Evolutionary conservation across 2,329 filamentous ascomycete genomes (phyloP), one percentile per base, ranked within the genome.

Genomic region (Exophiala phaeomuriformis): DNA sequence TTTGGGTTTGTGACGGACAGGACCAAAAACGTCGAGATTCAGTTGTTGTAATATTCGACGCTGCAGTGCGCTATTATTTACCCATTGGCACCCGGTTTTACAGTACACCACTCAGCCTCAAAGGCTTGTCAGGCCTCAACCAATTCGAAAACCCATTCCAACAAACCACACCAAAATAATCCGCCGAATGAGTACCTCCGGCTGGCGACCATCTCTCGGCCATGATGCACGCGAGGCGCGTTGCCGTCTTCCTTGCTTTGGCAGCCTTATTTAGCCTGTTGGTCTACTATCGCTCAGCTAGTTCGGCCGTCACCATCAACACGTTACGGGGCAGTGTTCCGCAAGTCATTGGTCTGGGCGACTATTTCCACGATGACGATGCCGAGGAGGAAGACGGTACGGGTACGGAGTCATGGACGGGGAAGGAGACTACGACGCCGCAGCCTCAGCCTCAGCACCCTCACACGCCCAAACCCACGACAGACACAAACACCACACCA

Each of bases 341-440:
- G 10, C 69, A 71, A 59, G 62, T 62, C 29, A 59, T 72, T 32
- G 69, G 69, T n/a, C 56, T 72, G 32, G 69, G 69, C 5, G 69
- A 72, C 5, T 61, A 51, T 40, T 54, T 58, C 37, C 43, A 19
- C 19, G 19, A 55, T 33, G 45, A n/a, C n/a, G n/a, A 55, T 33
- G 10, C 42, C 12, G 45, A 51, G 9, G 40, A 52, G 5, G n/a
- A 53, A 29, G 30, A 51, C 35, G 44, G 19, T 19, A 19, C 19
- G 19, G 2, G 19, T 19, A 19, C 19, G 19, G 19, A 2, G 19
- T 2, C 19, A 19, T 19, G 19, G 19, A 19, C 2, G 19, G 19
- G n/a, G n/a, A n/a, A 19, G 19, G 19, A 19, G 19, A 19, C 19
- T 19, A 19, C 19, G 1, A 19, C 19, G 19, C 19, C 19, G 19